phyloP scores from a whole-genome alignment of 495 filamentous ascomycete species.

The Parathielavia hyrcaniae region DNA sequence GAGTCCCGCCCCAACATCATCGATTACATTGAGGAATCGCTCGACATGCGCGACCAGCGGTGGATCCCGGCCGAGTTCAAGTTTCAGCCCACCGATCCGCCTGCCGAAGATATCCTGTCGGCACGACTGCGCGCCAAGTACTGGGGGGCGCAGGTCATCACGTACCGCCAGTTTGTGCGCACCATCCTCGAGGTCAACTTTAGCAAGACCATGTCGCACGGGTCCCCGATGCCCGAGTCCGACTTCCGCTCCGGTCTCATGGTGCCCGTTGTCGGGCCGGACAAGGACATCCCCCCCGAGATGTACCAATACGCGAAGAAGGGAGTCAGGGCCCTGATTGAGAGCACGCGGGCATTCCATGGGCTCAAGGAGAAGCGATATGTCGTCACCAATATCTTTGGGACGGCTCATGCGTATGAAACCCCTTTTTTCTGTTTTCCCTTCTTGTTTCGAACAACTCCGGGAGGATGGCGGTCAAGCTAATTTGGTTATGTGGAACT shows the following conservation, averaged over 20 bases:
- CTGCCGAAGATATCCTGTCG: conserved; percentile 67
- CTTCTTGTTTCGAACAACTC: not conserved
- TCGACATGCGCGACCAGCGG: conserved; percentile 35
- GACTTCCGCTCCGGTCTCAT: conserved; percentile 11
- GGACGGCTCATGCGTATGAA: conserved; percentile 91
- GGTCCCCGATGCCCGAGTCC: conserved; percentile 23
- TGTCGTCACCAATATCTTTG: conserved; percentile 89
- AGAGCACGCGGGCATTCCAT: conserved; percentile 83
- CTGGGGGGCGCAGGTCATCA: conserved; percentile 86
- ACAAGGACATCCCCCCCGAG: conserved; percentile 40
- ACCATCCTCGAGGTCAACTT: conserved; percentile 50
- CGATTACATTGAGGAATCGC: conserved; percentile 43
- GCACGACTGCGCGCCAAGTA: conserved; percentile 90
- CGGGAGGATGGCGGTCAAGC: not conserved
- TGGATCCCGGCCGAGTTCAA: conserved; percentile 38
- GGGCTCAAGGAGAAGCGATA: conserved; percentile 57
- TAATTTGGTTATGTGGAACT: not conserved
- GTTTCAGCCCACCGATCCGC: conserved; percentile 64
- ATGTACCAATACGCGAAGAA: conserved; percentile 48
- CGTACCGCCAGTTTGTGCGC: conserved; percentile 74
- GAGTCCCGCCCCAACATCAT: conserved; percentile 35
- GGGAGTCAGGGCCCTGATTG: conserved; percentile 67
- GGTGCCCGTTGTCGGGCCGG: conserved; percentile 21
- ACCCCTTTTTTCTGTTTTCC: conserved; percentile 19
- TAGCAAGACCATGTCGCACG: conserved; percentile 21